Conservation (phyloP, 1,284 basidiomycete species). For the Meira nashicola region DNA sequence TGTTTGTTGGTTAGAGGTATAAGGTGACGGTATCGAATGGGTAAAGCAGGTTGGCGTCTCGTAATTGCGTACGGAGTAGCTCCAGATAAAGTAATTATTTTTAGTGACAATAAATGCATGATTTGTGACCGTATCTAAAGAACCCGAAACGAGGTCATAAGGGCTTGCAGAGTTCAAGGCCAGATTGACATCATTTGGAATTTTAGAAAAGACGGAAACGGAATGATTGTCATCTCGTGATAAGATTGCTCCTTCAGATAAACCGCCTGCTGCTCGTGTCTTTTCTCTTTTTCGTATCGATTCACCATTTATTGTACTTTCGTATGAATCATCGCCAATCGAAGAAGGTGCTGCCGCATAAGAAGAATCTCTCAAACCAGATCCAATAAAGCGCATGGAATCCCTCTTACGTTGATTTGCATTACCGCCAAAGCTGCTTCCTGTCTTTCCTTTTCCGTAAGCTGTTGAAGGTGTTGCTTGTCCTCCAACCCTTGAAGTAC, state of each 20-base stretch:
- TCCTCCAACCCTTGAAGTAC: too few species aligned
- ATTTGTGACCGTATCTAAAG: slow-evolving; percentile 34
- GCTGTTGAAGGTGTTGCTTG: too few species aligned
- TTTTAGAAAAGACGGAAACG: slow-evolving; percentile 26
- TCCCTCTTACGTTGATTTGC: too few species aligned
- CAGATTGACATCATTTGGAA: slow-evolving; percentile 27
- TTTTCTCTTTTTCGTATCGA: background rate
- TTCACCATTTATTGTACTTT: background rate
- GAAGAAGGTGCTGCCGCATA: too few species aligned
- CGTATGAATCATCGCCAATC: background rate
- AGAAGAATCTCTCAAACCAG: too few species aligned
- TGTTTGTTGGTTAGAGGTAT: slow-evolving; percentile 19
- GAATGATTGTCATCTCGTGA: slow-evolving; percentile 29
- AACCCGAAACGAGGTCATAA: slow-evolving; percentile 30
- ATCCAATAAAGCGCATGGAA: too few species aligned
- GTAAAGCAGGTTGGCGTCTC: slow-evolving; percentile 34
- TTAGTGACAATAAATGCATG: slow-evolving; percentile 37
- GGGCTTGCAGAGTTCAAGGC: slow-evolving; percentile 16
- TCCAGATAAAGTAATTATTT: slow-evolving; percentile 43
- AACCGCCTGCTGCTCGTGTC: slow-evolving; percentile 2
- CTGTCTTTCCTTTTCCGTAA: too few species aligned
- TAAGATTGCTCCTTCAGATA: slow-evolving; percentile 31
- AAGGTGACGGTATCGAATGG: slow-evolving; percentile 24
- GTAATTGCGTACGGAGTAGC: slow-evolving; percentile 27
- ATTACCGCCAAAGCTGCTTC: too few species aligned